phyloP scores from a whole-genome alignment of 2,329 filamentous ascomycete genomes.

The Rutstroemia sp. region DNA sequence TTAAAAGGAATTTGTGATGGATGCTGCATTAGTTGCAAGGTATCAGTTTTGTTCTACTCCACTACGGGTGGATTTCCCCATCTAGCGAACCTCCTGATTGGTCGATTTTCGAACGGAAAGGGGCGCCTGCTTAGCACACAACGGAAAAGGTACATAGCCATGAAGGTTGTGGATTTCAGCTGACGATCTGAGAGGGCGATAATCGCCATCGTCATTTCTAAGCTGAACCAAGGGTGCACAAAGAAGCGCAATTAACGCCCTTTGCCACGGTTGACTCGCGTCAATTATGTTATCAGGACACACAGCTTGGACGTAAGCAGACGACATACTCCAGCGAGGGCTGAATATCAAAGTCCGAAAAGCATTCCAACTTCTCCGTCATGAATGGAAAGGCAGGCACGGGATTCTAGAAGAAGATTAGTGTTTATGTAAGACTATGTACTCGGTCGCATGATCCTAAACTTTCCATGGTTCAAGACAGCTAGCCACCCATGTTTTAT shows the following conservation, averaged over 20 bases:
- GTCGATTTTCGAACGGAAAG: neutral
- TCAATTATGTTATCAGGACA: neutral
- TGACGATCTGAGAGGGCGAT: neutral
- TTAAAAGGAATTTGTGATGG: neutral
- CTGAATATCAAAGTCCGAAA: neutral
- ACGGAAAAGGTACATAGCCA: neutral
- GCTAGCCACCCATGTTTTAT: neutral
- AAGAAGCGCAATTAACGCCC: conserved; percentile 8
- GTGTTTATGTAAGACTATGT: neutral
- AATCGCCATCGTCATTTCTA: neutral
- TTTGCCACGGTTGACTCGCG: conserved; percentile 1
- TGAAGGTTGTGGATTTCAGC: neutral
- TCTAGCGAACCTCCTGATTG: neutral
- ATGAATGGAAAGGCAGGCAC: neutral
- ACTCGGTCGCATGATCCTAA: neutral
- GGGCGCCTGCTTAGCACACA: neutral
- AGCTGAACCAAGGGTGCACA: conserved; percentile 1
- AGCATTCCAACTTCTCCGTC: neutral
- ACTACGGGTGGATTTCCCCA: neutral
- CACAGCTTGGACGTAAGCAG: neutral
- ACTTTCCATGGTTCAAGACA: neutral
- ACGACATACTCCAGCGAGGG: neutral
- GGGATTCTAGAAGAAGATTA: neutral
- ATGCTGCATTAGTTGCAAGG: neutral
- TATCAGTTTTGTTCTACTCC: neutral